Evolutionary conservation across 2,329 filamentous ascomycete genomes (phyloP), one percentile per base, ranked within the genome.

Genomic region (Scortechinia acanthostroma): DNA sequence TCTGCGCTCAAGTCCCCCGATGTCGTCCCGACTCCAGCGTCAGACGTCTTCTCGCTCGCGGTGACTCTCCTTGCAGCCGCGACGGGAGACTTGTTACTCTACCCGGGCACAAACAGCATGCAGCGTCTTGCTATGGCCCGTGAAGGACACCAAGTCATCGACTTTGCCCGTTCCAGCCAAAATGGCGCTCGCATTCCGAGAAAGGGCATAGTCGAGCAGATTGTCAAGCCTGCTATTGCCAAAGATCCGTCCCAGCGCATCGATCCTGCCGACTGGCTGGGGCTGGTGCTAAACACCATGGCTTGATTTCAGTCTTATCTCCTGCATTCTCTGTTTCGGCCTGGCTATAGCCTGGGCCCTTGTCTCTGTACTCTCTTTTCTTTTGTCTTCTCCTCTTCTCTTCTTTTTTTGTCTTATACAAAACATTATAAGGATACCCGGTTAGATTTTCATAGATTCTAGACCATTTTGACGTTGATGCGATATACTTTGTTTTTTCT

Each of bases 41-140:
- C 65, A 6, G 68, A 71, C 48, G 60, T 70, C 1, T 71, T 70
- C 47, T 69, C 67, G 0, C 57, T 70, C 2, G 68, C 66, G 4
- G 60, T 68, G 13, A 70, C 66, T 4, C 53, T 70, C 4, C 56
- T 70, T 16, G 65, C 65, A 2, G 65, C 63, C 13, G 67, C 64
- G 2, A 71, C 65, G 3, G 68, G 68, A 1, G 63, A 70, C 49
- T 45, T 68, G n/a, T 53, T 65, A 6, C 52, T 71, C 1, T 70
- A 70, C 46, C 55, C 64, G 0, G 61, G 64, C 4, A 52, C 58
- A 14, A 63, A 53, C 46, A 58, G 56, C 22, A 62, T 66, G 53
- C 60, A 66, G 49, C 57, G 65, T 13, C 55, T 68, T 2, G 61
- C 60, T 16, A 68, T 69, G 62, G 63, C 67, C 1, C 58, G 62